Evolutionary conservation across 805 yeast species (phyloP), one percentile per base, ranked within the genome.

Genomic region (Scheffersomyces amazonensis): DNA sequence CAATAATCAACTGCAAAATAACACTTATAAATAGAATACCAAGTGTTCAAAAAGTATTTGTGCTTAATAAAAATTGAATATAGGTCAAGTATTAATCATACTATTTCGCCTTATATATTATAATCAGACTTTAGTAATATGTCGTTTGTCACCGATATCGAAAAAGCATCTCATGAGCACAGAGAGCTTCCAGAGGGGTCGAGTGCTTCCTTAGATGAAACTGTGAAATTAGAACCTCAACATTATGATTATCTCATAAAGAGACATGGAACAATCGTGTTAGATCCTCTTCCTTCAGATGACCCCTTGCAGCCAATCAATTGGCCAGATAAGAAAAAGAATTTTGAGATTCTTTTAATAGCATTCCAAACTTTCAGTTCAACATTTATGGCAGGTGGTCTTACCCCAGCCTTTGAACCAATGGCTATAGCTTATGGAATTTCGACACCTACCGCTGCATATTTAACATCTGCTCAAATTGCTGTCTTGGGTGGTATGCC

Each of bases 371-470:
- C 47, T 7, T 46, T 46, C 21, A 18, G 35, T 11, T 25, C 36
- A 12, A 43, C 49, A 8, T 46, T 43, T 32, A 41, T 46, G 44
- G 49, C 49, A 13, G 45, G 47, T 6, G 47, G 49, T 6, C 18
- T 41, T 10, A 43, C 36, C 18, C 49, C 49, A 4, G 22, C 45
- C 13, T 43, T 37, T 24, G 43, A 36, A 11, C 16, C 20, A 5
- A 8, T 46, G 13, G 34, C 40, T 18, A 35, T 8, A 17, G 15
- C 28, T 9, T 39, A 31, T 16, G 33, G 35, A 13, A 25, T 31
- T 6, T 12, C 41, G 2, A 18, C 43, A 15, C 34, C 41, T 16
- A 34, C 32, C 12, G 34, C 42, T 19, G 29, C 45, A 9, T 46
- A 46, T 32, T 28, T 46, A n/a, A 41, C 45, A 4, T 35, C 43